Conservation (phyloP, 306 rosid genomes). For the Prunus campanulata region DNA sequence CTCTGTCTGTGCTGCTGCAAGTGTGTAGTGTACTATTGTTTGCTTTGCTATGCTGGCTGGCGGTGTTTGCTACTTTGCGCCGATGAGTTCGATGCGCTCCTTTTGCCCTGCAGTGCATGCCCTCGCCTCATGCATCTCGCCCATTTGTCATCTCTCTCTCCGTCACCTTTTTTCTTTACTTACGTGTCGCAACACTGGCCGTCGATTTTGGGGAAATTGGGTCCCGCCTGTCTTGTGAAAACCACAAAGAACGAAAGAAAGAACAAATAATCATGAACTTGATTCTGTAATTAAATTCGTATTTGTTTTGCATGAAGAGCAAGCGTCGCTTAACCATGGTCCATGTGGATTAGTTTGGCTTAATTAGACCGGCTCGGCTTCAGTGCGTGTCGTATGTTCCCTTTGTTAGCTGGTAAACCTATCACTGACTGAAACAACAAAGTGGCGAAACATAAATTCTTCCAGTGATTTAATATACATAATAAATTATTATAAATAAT, state of each 20-base stretch:
- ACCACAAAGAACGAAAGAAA: background rate
- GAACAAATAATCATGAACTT: background rate
- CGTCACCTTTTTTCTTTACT: background rate
- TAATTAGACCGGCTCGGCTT: background rate
- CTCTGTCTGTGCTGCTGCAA: constrained; percentile 6
- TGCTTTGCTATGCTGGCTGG: background rate
- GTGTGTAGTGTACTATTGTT: too few species aligned
- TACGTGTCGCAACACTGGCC: background rate
- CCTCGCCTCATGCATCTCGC: background rate
- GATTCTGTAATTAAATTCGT: background rate
- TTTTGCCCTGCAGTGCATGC: constrained; percentile 25
- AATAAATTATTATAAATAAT: too few species aligned
- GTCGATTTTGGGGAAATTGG: background rate
- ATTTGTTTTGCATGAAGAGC: background rate
- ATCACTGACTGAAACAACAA: constrained; percentile 1
- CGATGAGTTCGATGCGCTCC: constrained; percentile 27
- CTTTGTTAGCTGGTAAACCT: background rate
- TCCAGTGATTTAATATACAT: background rate
- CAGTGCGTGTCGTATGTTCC: background rate
- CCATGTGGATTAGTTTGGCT: background rate
- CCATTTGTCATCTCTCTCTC: constrained; percentile 6
- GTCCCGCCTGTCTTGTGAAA: background rate
- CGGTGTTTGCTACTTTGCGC: constrained; percentile 36
- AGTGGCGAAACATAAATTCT: background rate
- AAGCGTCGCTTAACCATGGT: background rate